These are phyloP conservation scores for Phaeosphaeria sp. DNA, from an alignment of 2,329 filamentous ascomycete genomes.

Conservation along the genomic window DNA sequence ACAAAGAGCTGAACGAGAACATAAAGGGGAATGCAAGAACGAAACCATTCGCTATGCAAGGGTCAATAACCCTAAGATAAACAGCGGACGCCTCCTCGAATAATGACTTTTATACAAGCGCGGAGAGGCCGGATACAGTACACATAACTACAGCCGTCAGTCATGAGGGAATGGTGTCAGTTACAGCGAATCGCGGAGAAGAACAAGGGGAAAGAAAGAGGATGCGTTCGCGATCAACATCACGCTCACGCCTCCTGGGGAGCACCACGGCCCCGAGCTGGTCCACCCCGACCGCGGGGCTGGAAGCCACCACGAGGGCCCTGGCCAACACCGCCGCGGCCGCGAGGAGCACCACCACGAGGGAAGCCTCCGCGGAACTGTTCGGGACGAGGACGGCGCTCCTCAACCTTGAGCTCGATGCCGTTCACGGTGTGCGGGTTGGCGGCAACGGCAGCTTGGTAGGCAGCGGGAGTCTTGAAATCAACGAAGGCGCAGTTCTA, in stretches of 20 bases:
- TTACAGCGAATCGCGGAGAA: slow-evolving; percentile 14
- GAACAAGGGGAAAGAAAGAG: slow-evolving; percentile 13
- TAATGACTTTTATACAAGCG: slow-evolving; percentile 48
- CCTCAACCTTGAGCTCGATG: slow-evolving; percentile 85
- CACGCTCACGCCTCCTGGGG: slow-evolving; percentile 43
- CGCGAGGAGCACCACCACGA: slow-evolving; percentile 56
- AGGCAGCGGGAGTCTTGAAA: slow-evolving; percentile 80
- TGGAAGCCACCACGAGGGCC: slow-evolving; percentile 73
- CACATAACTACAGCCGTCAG: slow-evolving; percentile 46
- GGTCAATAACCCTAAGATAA: slow-evolving; percentile 35
- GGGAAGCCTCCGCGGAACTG: slow-evolving; percentile 45
- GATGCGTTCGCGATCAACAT: slow-evolving; percentile 4
- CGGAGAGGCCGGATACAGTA: slow-evolving; percentile 46
- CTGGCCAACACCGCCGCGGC: slow-evolving; percentile 67
- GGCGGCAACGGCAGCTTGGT: slow-evolving; percentile 79
- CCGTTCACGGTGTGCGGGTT: slow-evolving; percentile 87
- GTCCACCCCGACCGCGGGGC: slow-evolving; percentile 72
- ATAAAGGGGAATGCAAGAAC: slow-evolving; percentile 38
- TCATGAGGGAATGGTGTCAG: slow-evolving; percentile 39
- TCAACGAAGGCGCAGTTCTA: slow-evolving; percentile 98
- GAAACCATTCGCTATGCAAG: slow-evolving; percentile 49
- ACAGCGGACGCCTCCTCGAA: slow-evolving; percentile 42
- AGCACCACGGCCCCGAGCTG: slow-evolving; percentile 55
- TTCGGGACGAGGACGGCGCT: slow-evolving; percentile 71
- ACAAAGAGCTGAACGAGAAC: slow-evolving; percentile 31